Percentiles rank a stretch among this genome's conserved stretches.
phyloP scores from a whole-genome alignment of 2,329 filamentous ascomycete genomes.

The Trichoderma arundinaceum region DNA sequence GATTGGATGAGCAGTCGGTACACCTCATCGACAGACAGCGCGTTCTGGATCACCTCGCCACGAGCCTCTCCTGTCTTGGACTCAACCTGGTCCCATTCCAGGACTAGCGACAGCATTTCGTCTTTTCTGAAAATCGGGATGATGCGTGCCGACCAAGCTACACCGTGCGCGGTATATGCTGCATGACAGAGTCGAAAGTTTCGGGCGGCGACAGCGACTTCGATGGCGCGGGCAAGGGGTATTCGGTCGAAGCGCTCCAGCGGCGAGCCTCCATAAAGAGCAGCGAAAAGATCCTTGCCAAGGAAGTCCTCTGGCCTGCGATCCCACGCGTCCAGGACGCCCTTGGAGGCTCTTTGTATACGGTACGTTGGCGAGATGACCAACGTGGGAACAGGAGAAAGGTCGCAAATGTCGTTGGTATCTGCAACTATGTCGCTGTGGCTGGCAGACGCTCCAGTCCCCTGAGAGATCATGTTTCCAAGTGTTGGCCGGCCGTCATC shows the following conservation, averaged over 20 bases:
- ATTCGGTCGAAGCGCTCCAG: slow-evolving; percentile 39
- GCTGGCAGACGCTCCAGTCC: neutral
- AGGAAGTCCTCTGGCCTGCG: slow-evolving; percentile 38
- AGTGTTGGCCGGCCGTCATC: slow-evolving; percentile 4
- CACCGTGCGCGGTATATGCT: slow-evolving; percentile 30
- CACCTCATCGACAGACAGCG: slow-evolving; percentile 55
- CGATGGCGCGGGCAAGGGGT: slow-evolving; percentile 39
- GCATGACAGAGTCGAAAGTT: slow-evolving; percentile 37
- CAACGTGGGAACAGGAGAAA: slow-evolving; percentile 42
- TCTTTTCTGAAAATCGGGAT: slow-evolving; percentile 42
- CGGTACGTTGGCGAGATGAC: slow-evolving; percentile 41
- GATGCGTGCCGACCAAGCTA: slow-evolving; percentile 42
- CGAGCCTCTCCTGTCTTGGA: slow-evolving; percentile 20
- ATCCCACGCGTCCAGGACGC: slow-evolving; percentile 41
- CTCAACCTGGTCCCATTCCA: slow-evolving; percentile 43
- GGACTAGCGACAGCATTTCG: slow-evolving; percentile 40
- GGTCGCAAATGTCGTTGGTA: slow-evolving; percentile 13
- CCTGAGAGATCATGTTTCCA: slow-evolving; percentile 21
- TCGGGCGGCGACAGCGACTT: slow-evolving; percentile 40
- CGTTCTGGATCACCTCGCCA: slow-evolving; percentile 37
- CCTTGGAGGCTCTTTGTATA: slow-evolving; percentile 41
- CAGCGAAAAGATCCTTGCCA: slow-evolving; percentile 39
- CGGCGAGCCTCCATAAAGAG: slow-evolving; percentile 40
- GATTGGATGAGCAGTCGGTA: slow-evolving; percentile 67
- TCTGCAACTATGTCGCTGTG: neutral